These are phyloP conservation scores for Mycena chlorophos DNA, from an alignment of 768 basidiomycete genomes.

Conservation along the genomic window DNA sequence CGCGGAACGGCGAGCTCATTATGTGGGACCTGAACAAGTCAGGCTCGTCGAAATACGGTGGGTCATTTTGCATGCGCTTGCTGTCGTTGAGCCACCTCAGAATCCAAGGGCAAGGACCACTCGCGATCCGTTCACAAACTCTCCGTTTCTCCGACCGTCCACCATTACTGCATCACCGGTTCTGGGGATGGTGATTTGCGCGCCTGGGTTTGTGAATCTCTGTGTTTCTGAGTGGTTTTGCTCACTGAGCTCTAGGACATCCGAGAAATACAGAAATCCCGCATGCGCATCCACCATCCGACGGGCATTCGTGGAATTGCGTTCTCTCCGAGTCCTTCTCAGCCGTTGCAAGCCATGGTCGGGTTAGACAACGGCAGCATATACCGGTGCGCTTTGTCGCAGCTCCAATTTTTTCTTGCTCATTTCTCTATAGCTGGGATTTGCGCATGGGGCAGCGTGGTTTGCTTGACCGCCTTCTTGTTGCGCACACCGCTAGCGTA, in stretches of 20 bases:
- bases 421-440: constrained; percentile 59
- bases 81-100: constrained; percentile 33
- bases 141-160: constrained; percentile 65
- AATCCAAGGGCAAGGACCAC: constrained; percentile 67
- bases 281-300: constrained; percentile 71
- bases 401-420: not conserved
- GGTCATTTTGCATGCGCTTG: constrained; percentile 19
- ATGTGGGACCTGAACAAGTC: constrained; percentile 79
- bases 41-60: constrained; percentile 71
- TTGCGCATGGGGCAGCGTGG: constrained; percentile 76
- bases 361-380: constrained; percentile 73
- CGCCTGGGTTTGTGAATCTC: constrained; percentile 60
- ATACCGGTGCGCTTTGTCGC: constrained; percentile 47
- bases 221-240: not conserved
- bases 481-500: constrained; percentile 73
- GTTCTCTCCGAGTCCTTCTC: constrained; percentile 65
- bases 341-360: constrained; percentile 67
- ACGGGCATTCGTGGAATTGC: constrained; percentile 66
- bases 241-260: constrained; percentile 52
- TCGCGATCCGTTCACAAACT: constrained; percentile 71
- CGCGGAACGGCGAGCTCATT: constrained; percentile 78
- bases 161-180: constrained; percentile 74
- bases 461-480: constrained; percentile 66
- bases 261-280: constrained; percentile 66
- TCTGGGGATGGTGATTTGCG: constrained; percentile 81